Evolutionary conservation across 352 stramenopile genomes (phyloP), one percentile per base, ranked within the genome.

Genomic region (Pythium biforme): DNA sequence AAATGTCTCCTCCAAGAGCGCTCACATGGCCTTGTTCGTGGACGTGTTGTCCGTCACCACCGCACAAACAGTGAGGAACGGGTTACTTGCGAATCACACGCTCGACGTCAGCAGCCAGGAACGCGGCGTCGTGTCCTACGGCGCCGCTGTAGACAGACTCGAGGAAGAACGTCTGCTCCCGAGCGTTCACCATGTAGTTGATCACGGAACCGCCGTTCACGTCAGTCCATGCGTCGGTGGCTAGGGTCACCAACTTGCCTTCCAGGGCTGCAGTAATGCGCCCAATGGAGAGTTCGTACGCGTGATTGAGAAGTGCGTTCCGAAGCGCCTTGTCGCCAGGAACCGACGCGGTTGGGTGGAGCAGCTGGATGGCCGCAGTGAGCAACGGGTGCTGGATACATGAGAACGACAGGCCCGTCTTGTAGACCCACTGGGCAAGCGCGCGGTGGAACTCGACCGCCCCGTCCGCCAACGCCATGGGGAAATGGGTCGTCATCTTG

Each of bases 11-110:
- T 46, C 17, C 22, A 57, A n/a, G 10, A 10, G 19, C 10, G 15
- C 4, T 20, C 51, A 46, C 31, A 27, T 31, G 7, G 31, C 22
- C 22, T 46, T 57, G 29, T 57, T 57, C 15, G 51, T 23, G 22
- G 31, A 15, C 22, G 51, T 57, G 20, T 57, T 57, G 51, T 57
- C 51, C 5, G 51, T 57, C 31, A 57, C 51, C 3, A 57, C 31
- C 4, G 51, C 51, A 10, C 31, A 22, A 19, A 57, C 17, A 10
- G 9, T 29, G n/a, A 54, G 22, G 47, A 54, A 54, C 29, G 27
- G 17, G 19, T 26, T 57, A 57, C 29, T 47, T 45, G 19, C 19
- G 2, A 19, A 29, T 45, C 14, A 47, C 51, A 31, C 51, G 34
- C 19, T 11, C 12, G 14, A 57, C 25, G 22, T 57, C 51, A 26